Evolutionary conservation across 345 rosid species (phyloP).

Genomic region (Melaleuca alternifolia): DNA sequence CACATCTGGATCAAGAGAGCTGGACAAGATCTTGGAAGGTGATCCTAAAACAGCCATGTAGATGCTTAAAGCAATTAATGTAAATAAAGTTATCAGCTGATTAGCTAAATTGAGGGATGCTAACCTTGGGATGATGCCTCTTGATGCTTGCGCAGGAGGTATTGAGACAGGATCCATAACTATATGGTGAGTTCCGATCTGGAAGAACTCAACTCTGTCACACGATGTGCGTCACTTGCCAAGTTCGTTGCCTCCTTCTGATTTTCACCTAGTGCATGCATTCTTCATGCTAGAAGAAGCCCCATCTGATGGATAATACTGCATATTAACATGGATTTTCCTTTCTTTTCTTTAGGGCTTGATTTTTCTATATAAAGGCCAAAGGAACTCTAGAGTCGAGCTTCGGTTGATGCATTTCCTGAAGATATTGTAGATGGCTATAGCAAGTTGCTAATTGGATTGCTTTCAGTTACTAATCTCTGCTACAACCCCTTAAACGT

Average conservation of each 20-base stretch:
- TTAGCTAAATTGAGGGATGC: background rate
- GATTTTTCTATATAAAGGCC: background rate
- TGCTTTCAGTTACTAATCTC: background rate
- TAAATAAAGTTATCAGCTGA: background rate
- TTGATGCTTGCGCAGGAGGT: constrained; percentile 42
- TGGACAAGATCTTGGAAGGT: constrained; percentile 94
- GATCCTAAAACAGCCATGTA: background rate
- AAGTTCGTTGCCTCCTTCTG: constrained; percentile 29
- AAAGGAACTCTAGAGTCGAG: background rate
- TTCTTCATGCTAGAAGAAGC: background rate
- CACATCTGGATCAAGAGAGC: constrained; percentile 90
- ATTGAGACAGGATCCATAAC: constrained; percentile 96
- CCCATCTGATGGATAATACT: background rate
- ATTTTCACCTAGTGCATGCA: background rate
- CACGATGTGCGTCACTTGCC: constrained; percentile 94
- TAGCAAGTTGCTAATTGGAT: background rate
- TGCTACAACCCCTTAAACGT: background rate
- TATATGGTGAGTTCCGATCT: constrained; percentile 92
- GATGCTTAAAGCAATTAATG: background rate
- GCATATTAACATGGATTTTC: background rate
- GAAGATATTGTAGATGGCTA: background rate
- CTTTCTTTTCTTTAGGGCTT: background rate
- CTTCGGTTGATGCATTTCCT: background rate
- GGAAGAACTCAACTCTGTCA: constrained; percentile 99
- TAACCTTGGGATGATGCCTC: background rate